These are phyloP conservation scores for Arthrobotrys entomopaga DNA, from an alignment of 2,329 filamentous ascomycete species.

Conservation along the genomic window DNA sequence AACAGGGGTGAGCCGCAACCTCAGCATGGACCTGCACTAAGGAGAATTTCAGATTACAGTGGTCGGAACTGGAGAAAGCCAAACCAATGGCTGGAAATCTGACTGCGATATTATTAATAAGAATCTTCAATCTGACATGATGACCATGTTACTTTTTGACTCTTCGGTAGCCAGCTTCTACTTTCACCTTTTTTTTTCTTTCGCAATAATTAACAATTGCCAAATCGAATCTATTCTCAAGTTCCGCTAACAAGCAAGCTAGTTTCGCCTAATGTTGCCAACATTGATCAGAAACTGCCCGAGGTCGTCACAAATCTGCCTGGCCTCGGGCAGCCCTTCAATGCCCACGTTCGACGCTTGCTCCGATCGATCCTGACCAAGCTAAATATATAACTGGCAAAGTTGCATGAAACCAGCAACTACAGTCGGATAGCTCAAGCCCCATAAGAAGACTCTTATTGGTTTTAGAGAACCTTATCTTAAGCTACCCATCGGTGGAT, in stretches of 20 bases:
- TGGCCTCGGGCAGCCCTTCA: constrained; percentile 44
- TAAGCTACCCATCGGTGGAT: background rate
- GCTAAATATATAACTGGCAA: constrained; percentile 18
- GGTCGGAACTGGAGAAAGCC: constrained; percentile 17
- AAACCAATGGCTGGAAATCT: constrained; percentile 16
- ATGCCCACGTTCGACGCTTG: constrained; percentile 29
- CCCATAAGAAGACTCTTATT: no score
- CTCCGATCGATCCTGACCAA: constrained; percentile 37
- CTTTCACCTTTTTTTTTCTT: constrained; percentile 13
- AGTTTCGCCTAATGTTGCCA: constrained; percentile 54
- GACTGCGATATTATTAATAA: constrained; percentile 31
- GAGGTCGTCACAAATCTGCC: constrained; percentile 43
- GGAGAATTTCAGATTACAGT: constrained; percentile 33
- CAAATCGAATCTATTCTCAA: constrained; percentile 17
- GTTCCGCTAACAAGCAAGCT: constrained; percentile 30
- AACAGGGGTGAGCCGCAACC: constrained; percentile 27
- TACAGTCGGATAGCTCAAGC: no score
- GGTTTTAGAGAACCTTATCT: no score
- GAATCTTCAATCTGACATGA: constrained; percentile 50
- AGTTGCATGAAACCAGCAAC: constrained; percentile 13
- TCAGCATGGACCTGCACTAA: constrained; percentile 20
- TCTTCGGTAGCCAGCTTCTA: constrained; percentile 16
- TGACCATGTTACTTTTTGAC: constrained; percentile 38
- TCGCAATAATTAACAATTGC: constrained; percentile 14
- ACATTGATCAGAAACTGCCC: constrained; percentile 19